Percentiles rank a stretch among this genome's conserved stretches.
These are phyloP conservation scores for Ceratobasidium theobromae DNA, from an alignment of 1,284 basidiomycete species.

Conservation along the genomic window DNA sequence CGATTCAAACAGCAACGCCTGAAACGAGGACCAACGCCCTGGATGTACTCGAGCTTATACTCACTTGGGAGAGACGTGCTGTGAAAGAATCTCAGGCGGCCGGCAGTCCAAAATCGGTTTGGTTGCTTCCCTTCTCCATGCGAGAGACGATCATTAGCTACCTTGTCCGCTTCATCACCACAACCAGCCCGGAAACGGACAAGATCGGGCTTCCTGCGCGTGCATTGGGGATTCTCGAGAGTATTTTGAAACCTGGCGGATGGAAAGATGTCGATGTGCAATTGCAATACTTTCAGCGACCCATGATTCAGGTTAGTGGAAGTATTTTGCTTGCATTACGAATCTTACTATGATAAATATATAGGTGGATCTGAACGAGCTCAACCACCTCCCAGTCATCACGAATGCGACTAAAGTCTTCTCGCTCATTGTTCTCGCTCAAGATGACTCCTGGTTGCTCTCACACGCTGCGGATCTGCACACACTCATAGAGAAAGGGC, in stretches of 20 bases:
- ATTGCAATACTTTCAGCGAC: slow-evolving; percentile 81
- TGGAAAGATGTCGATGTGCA: slow-evolving; percentile 96
- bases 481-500: slow-evolving; percentile 86
- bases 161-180: slow-evolving; percentile 75
- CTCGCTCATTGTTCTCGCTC: slow-evolving; percentile 81
- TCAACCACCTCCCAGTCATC: slow-evolving; percentile 57
- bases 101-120: slow-evolving; percentile 41
- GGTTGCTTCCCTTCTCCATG: slow-evolving; percentile 77
- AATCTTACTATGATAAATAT: slow-evolving; percentile 18
- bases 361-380: slow-evolving; percentile 50
- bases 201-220: slow-evolving; percentile 69
- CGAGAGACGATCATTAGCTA: slow-evolving; percentile 93
- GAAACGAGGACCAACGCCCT: slow-evolving; percentile 83
- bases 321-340: background rate
- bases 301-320: slow-evolving; percentile 71
- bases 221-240: slow-evolving; percentile 76
- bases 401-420: slow-evolving; percentile 88
- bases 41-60: slow-evolving; percentile 84
- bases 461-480: slow-evolving; percentile 80
- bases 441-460: slow-evolving; percentile 82
- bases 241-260: slow-evolving; percentile 77
- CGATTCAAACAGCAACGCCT: slow-evolving; percentile 52
- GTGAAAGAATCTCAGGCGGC: slow-evolving; percentile 49
- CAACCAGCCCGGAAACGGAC: slow-evolving; percentile 63
- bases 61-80: slow-evolving; percentile 72